Evolutionary conservation across 2,329 filamentous ascomycete genomes (phyloP), one percentile per base, ranked within the genome.

Genomic region (Camillea tinctor): DNA sequence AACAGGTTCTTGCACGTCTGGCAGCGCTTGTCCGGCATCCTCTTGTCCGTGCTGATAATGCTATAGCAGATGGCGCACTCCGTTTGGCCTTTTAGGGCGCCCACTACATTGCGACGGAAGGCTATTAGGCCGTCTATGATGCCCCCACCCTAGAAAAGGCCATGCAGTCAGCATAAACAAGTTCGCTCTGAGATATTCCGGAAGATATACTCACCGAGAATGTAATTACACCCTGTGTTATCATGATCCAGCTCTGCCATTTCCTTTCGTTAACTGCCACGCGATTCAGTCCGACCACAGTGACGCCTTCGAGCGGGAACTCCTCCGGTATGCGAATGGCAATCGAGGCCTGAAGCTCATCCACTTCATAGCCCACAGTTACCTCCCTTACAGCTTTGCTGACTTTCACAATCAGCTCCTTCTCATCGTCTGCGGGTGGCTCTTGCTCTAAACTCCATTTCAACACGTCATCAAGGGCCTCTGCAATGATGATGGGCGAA

Each of bases 51-150:
- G 19, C 92, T 92, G 64, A 99, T 92, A 71, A 99, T 93, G 61
- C 89, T 93, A 79, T 98, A 98, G 80, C 94, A 98, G 72, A 98
- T 98, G 9, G 95, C 92, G 72, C 95, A 99, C 75, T 99, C 95
- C 20, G 85, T 91, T 76, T 98, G 93, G 40, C 93, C 95, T 78
- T 96, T 95, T 66, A 99, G 83, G 3, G 92, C 91, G 1, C 92
- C 92, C 15, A 89, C 85, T 13, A 99, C 89, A 74, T 98, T 98
- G 64, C 89, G 86, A 64, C 91, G 87, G 81, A 96, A 98, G 8
- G 92, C 88, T 13, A 88, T 82, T 26, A 99, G 80, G 1, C 93
- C 95, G 68, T 98, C 94, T 57, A 93, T 90, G 59, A 99, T 86
- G 72, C 86, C 91, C 57, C 93, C 93, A 70, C 95, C 94, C 81